phyloP scores from a whole-genome alignment of 2,329 filamentous ascomycete genomes.

The Leptographium lundbergii region DNA sequence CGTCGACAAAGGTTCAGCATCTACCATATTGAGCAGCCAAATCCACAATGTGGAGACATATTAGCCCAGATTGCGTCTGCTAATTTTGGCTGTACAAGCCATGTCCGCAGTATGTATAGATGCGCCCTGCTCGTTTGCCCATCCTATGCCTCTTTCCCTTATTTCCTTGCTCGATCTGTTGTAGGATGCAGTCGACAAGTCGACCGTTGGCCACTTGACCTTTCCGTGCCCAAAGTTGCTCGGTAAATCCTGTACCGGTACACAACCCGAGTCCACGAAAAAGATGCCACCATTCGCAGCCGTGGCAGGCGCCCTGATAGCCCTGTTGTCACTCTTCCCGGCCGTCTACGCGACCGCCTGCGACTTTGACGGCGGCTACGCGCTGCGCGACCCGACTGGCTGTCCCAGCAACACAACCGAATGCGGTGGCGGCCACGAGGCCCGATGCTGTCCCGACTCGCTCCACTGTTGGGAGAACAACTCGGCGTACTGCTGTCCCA shows the following conservation, averaged over 20 bases:
- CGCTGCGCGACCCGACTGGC: background rate
- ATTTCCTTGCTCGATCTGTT: background rate
- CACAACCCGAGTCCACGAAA: background rate
- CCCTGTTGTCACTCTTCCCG: background rate
- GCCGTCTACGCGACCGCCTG: background rate
- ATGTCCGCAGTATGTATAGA: background rate
- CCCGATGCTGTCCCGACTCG: background rate
- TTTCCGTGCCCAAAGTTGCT: background rate
- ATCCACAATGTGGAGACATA: background rate
- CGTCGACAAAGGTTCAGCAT: background rate
- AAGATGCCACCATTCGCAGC: background rate
- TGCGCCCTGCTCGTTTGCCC: background rate
- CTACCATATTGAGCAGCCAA: background rate
- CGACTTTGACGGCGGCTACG: background rate
- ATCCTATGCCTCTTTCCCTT: background rate
- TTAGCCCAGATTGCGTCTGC: background rate
- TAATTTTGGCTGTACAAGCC: background rate
- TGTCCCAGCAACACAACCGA: background rate
- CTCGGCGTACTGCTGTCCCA: background rate
- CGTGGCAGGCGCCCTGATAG: background rate
- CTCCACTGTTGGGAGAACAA: background rate
- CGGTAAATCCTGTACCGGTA: background rate
- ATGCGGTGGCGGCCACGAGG: background rate
- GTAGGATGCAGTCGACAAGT: background rate
- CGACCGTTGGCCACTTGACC: background rate